Conservation (phyloP, 495 filamentous ascomycete species). For the Penicillium robsamsonii region DNA sequence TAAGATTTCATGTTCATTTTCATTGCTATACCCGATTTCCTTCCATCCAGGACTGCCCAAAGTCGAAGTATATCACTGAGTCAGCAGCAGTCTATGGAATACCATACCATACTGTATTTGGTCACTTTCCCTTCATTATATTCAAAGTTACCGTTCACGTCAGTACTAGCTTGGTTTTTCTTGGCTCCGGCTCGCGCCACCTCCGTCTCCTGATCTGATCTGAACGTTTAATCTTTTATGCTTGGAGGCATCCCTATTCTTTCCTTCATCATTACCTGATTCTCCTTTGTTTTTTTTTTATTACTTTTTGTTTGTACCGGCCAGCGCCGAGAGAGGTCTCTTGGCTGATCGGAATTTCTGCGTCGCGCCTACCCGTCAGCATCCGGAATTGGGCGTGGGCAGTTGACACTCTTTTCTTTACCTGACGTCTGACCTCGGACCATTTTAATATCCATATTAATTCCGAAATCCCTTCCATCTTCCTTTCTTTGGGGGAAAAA, state of each 20-base stretch:
- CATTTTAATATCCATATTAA: not conserved
- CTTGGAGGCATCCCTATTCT: not conserved
- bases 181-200: constrained; percentile 20
- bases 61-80: constrained; percentile 1
- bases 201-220: constrained; percentile 21
- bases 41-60: not conserved
- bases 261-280: constrained; percentile 13
- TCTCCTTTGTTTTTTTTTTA: constrained; percentile 7
- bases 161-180: not conserved
- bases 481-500: not conserved
- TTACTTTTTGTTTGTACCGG: not conserved
- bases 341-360: not conserved
- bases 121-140: not conserved
- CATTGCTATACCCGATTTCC: not conserved
- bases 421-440: not conserved
- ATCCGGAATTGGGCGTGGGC: constrained; percentile 17
- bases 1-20: not conserved
- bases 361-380: constrained; percentile 18
- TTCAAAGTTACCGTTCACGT: not conserved
- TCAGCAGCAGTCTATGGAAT: not conserved
- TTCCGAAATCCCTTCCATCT: constrained; percentile 2
- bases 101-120: constrained; percentile 6
- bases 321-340: not conserved
- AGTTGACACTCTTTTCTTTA: constrained; percentile 13
- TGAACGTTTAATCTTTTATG: constrained; percentile 16